These are phyloP conservation scores for Candida vaughaniae DNA, from an alignment of 805 yeast genomes.

Conservation along the genomic window DNA sequence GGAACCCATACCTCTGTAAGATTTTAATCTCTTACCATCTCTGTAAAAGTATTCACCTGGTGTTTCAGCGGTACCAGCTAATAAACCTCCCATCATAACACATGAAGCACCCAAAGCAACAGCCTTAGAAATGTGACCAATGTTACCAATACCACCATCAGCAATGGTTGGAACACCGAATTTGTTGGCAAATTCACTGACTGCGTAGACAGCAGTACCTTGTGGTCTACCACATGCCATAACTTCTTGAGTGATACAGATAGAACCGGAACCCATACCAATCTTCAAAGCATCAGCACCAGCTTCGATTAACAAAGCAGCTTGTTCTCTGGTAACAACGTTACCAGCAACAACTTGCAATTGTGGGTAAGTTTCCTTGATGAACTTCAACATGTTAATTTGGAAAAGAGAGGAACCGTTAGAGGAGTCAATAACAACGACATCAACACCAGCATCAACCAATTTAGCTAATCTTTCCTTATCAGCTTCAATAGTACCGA, in stretches of 20 bases:
- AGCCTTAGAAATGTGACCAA: conserved; percentile 98
- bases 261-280: conserved; percentile 99
- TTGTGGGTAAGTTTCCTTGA: conserved; percentile 74
- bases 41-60: conserved; percentile 98
- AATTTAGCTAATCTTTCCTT: conserved; percentile 78
- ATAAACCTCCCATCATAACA: conserved; percentile 99
- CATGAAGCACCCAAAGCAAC: conserved; percentile 93
- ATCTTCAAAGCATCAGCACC: conserved; percentile 98
- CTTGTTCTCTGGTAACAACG: conserved; percentile 98
- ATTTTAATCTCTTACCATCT: conserved; percentile 96
- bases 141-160: conserved; percentile 98
- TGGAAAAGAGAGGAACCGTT: conserved; percentile 98
- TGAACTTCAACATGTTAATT: conserved; percentile 88
- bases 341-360: conserved; percentile 95
- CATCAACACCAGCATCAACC: conserved; percentile 96
- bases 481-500: conserved; percentile 92
- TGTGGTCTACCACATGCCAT: conserved; percentile 99
- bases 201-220: conserved; percentile 97
- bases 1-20: conserved; percentile 99
- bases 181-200: conserved; percentile 87
- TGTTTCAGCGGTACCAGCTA: conserved; percentile 97
- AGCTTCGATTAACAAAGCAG: conserved; percentile 88
- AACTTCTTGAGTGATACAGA: conserved; percentile 98
- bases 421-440: conserved; percentile 91
- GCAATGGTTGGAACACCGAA: conserved; percentile 99